These are phyloP conservation scores for Xerophyta viscosa DNA, from an alignment of 106 monocot species.

Conservation along the genomic window DNA sequence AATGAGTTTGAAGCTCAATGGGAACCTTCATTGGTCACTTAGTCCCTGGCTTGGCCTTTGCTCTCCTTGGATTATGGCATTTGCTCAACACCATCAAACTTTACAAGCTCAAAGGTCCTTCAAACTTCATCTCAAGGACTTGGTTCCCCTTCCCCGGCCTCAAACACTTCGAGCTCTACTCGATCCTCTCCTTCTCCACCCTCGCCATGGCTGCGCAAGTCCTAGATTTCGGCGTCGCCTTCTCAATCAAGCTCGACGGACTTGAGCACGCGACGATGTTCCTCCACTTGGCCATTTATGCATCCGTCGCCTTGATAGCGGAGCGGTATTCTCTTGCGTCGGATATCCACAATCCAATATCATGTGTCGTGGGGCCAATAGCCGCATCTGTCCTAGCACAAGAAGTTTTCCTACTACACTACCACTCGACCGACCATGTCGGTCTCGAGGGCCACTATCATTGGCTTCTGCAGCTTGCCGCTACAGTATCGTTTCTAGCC, in stretches of 20 bases:
- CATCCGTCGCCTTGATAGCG: not conserved
- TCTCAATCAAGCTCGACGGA: not conserved
- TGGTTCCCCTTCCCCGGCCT: conserved; percentile 48
- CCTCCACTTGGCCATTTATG: conserved; percentile 2
- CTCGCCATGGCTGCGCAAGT: conserved; percentile 21
- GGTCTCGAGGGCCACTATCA: conserved; percentile 13
- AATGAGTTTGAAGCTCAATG: conserved; percentile 18
- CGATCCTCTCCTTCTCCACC: conserved; percentile 41
- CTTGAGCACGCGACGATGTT: conserved; percentile 12
- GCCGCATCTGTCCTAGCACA: not conserved
- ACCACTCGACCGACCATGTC: conserved; percentile 9
- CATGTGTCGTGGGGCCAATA: not conserved
- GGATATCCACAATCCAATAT: not conserved
- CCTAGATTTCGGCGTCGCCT: conserved; percentile 7
- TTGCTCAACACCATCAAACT: conserved; percentile 32
- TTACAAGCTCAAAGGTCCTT: conserved; percentile 9
- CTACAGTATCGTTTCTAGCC: not conserved
- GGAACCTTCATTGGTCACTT: conserved; percentile 66
- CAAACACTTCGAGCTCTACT: conserved; percentile 39
- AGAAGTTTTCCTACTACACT: conserved; percentile 4
- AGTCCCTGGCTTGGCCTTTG: conserved; percentile 50
- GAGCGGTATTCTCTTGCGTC: conserved; percentile 1
- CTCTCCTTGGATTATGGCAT: conserved; percentile 77
- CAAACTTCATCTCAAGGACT: conserved; percentile 18
- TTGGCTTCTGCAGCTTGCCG: conserved; percentile 5